Percentiles rank a stretch among this genome's conserved stretches.
phyloP scores from a whole-genome alignment of 257 asterid species.

The Nicotiana undulata region DNA sequence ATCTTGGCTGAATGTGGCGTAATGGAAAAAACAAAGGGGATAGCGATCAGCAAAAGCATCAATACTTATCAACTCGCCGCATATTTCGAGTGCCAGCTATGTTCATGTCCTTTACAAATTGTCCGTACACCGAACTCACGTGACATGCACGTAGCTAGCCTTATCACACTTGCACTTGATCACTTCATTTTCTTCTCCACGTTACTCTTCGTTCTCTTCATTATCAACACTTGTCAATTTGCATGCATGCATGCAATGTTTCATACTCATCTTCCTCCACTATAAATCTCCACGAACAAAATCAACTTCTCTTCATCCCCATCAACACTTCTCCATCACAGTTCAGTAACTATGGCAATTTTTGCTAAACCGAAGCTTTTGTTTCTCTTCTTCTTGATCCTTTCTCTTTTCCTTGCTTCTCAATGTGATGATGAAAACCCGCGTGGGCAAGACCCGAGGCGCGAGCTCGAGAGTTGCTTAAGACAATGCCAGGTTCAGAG shows the following conservation, averaged over 20 bases:
- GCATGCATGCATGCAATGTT: constrained; percentile 2
- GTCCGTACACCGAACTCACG: background rate
- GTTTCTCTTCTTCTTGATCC: background rate
- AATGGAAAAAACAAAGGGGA: too few relatives aligned
- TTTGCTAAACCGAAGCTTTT: background rate
- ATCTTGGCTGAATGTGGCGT: too few relatives aligned
- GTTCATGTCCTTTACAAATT: too few relatives aligned
- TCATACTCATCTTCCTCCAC: too few relatives aligned
- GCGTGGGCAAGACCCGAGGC: constrained; percentile 14
- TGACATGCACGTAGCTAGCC: background rate
- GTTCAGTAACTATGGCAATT: background rate
- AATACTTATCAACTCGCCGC: constrained; percentile 18
- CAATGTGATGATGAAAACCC: background rate
- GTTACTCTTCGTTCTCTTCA: background rate
- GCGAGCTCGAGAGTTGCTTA: constrained; percentile 12
- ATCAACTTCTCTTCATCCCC: too few relatives aligned
- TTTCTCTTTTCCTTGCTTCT: background rate
- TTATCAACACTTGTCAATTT: constrained; percentile 15
- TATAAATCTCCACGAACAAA: background rate
- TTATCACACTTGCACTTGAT: background rate
- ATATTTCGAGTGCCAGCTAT: background rate
- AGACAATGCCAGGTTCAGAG: background rate
- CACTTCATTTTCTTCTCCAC: background rate
- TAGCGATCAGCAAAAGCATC: background rate
- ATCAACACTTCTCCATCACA: too few relatives aligned